A percentile compares a stretch with the other conserved stretches of the same genome.
Conservation (phyloP, 2,329 filamentous ascomycete species). For the Neonectria hederae region DNA sequence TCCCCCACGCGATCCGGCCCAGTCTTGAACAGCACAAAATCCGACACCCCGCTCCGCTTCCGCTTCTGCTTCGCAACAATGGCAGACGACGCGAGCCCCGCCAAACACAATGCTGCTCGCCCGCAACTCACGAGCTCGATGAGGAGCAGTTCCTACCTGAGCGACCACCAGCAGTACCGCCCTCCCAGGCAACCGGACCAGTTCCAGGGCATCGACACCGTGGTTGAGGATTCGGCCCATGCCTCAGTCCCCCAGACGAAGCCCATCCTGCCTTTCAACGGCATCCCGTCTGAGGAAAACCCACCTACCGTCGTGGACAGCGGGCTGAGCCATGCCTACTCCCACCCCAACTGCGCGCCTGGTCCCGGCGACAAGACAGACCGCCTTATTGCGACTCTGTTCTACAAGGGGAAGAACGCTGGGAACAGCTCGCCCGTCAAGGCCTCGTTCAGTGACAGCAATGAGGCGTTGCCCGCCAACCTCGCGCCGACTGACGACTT, state of each 20-base stretch:
- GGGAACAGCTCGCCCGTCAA: constrained; percentile 46
- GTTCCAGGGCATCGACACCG: constrained; percentile 69
- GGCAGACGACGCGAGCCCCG: constrained; percentile 45
- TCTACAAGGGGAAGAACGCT: constrained; percentile 61
- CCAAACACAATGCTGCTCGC: constrained; percentile 50
- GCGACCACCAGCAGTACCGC: constrained; percentile 71
- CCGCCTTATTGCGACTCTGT: constrained; percentile 69
- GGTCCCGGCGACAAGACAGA: constrained; percentile 57
- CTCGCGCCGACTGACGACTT: constrained; percentile 68
- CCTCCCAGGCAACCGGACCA: constrained; percentile 63
- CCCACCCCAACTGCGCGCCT: constrained; percentile 71
- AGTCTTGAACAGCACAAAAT: constrained; percentile 17
- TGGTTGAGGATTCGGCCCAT: constrained; percentile 64
- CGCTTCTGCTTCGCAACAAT: constrained; percentile 40
- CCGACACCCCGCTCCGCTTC: constrained; percentile 16
- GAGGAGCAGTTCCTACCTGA: constrained; percentile 70
- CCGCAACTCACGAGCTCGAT: constrained; percentile 60
- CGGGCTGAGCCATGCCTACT: constrained; percentile 69
- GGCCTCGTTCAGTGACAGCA: constrained; percentile 43
- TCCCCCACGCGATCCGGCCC: not conserved
- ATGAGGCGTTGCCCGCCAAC: constrained; percentile 57
- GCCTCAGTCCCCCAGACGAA: constrained; percentile 51
- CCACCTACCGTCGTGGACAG: constrained; percentile 70
- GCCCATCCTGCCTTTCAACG: constrained; percentile 63
- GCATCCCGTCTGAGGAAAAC: constrained; percentile 67